These are phyloP conservation scores for Saitozyma podzolica DNA, from an alignment of 768 basidiomycete species.

Conservation along the genomic window DNA sequence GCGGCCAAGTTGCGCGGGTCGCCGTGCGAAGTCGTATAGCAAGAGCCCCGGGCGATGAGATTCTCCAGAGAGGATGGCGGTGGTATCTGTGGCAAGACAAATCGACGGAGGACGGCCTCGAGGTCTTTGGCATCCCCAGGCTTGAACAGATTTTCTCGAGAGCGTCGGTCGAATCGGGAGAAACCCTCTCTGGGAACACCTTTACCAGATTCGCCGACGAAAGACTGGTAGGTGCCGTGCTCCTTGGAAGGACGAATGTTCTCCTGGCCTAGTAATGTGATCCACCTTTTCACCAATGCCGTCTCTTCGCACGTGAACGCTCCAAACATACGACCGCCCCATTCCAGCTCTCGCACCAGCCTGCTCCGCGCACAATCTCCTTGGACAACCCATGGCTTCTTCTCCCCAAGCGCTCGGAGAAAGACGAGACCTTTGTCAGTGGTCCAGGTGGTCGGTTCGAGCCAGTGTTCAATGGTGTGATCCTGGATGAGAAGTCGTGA, in stretches of 20 bases:
- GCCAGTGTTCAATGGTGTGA: constrained; percentile 32
- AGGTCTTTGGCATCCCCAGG: background rate
- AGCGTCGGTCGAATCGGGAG: too few relatives aligned
- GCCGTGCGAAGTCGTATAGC: constrained; percentile 1
- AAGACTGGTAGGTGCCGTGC: too few relatives aligned
- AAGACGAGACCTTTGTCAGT: constrained; percentile 28
- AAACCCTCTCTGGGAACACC: too few relatives aligned
- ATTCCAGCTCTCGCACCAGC: constrained; percentile 37
- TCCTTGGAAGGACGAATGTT: constrained; percentile 6
- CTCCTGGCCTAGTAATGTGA: constrained; percentile 16
- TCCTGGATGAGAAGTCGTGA: constrained; percentile 29
- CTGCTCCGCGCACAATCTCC: constrained; percentile 30
- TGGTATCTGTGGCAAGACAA: background rate
- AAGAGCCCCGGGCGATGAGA: background rate
- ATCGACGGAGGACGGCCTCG: background rate
- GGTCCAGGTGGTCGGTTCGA: constrained; percentile 28
- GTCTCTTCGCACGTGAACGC: constrained; percentile 39
- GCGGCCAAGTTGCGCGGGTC: background rate
- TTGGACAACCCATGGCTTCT: constrained; percentile 32
- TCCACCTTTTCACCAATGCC: constrained; percentile 29
- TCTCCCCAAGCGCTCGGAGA: constrained; percentile 28
- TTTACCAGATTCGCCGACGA: too few relatives aligned
- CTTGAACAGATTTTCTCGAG: too few relatives aligned
- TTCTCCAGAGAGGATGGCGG: background rate
- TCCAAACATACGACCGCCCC: constrained; percentile 50